Conservation (phyloP, 1,139 yeast genomes). For the Suhomyces maxii region DNA sequence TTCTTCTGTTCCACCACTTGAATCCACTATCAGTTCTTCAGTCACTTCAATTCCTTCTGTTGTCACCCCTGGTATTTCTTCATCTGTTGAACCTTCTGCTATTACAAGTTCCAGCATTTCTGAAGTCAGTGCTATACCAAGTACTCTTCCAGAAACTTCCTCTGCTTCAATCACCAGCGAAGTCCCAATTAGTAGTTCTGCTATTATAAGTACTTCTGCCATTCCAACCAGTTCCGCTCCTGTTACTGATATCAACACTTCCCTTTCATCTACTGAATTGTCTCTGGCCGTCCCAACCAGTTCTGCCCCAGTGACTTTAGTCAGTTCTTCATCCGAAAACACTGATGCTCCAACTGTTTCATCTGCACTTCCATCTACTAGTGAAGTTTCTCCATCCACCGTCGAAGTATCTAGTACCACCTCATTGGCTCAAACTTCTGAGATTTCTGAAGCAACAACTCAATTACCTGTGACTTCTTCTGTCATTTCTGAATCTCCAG, state of each 20-base stretch:
- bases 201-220: background rate
- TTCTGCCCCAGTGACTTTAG: slow-evolving; percentile 1
- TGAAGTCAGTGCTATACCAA: slow-evolving; percentile 1
- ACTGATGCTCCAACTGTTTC: slow-evolving; percentile 10
- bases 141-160: background rate
- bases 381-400: slow-evolving; percentile 3
- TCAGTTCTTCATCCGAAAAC: slow-evolving; percentile 19
- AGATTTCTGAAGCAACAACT: slow-evolving; percentile 16
- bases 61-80: background rate
- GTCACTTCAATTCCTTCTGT: background rate
- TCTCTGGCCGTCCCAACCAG: background rate
- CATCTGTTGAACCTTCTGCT: background rate
- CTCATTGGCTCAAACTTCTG: slow-evolving; percentile 13
- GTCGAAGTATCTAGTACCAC: background rate
- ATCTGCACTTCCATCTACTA: background rate
- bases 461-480: slow-evolving; percentile 11
- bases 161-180: slow-evolving; percentile 5
- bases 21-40: background rate
- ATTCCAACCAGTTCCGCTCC: background rate
- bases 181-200: slow-evolving; percentile 10
- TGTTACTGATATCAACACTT: background rate
- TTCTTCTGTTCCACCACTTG: background rate
- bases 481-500: background rate
- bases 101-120: background rate
- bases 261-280: background rate